These are phyloP conservation scores for Trichoderma endophyticum DNA, from an alignment of 2,329 filamentous ascomycete species.

Conservation along the genomic window DNA sequence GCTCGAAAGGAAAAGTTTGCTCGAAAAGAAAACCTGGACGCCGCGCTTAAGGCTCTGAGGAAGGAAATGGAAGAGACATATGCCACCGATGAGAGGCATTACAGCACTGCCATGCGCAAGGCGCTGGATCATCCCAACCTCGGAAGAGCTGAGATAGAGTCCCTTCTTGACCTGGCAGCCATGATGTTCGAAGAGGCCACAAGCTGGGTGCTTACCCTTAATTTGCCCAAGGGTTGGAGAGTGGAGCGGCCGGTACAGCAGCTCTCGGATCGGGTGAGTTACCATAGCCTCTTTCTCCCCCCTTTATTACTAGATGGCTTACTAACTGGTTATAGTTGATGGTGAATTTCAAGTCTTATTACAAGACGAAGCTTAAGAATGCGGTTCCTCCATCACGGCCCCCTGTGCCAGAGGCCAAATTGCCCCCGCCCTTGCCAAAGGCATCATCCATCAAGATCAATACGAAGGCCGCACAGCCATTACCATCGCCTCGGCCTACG, in stretches of 20 bases:
- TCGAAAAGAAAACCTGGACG: slow-evolving; percentile 60
- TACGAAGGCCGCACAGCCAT: slow-evolving; percentile 20
- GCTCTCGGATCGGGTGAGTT: slow-evolving; percentile 37
- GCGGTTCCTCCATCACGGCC: slow-evolving; percentile 25
- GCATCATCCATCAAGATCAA: slow-evolving; percentile 37
- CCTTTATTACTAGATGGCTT: background rate
- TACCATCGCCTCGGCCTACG: background rate
- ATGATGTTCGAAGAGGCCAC: slow-evolving; percentile 47
- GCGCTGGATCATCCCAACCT: slow-evolving; percentile 40
- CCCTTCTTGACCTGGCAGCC: slow-evolving; percentile 42
- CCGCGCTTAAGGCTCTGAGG: slow-evolving; percentile 47
- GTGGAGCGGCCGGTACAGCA: slow-evolving; percentile 35
- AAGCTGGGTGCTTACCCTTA: slow-evolving; percentile 41
- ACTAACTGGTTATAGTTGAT: slow-evolving; percentile 33
- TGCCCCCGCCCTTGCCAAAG: slow-evolving; percentile 29
- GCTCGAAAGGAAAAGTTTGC: slow-evolving; percentile 61
- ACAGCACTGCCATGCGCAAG: slow-evolving; percentile 43
- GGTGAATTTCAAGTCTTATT: slow-evolving; percentile 39
- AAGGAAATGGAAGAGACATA: slow-evolving; percentile 45
- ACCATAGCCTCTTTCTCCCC: no score
- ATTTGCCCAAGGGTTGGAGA: slow-evolving; percentile 42
- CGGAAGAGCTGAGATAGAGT: slow-evolving; percentile 42
- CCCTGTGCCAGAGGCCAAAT: slow-evolving; percentile 28
- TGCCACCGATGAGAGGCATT: slow-evolving; percentile 35
- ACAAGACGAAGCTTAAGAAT: slow-evolving; percentile 35